Evolutionary conservation across 2,329 filamentous ascomycete species (phyloP).

Genomic region (Sclerotiophoma versabilis): DNA sequence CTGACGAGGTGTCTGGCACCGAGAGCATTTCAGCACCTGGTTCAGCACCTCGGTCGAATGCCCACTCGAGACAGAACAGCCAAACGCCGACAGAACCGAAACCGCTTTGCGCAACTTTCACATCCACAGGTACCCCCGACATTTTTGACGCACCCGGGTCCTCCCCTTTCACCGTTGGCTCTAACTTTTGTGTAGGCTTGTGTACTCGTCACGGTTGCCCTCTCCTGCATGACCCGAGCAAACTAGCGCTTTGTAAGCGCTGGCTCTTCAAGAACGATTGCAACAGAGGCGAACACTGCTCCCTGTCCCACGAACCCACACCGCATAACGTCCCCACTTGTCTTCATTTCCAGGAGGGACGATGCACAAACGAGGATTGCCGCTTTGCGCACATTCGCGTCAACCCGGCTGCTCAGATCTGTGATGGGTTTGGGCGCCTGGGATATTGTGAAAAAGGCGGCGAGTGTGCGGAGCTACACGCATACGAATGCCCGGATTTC

Average conservation of each 20-base stretch:
- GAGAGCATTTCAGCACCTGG: constrained; percentile 2
- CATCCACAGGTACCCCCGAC: constrained; percentile 42
- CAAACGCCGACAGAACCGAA: constrained; percentile 17
- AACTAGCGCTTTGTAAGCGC: constrained; percentile 89
- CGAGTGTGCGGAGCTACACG: constrained; percentile 80
- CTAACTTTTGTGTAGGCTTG: constrained; percentile 62
- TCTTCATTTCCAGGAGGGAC: constrained; percentile 86
- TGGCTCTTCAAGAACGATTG: constrained; percentile 83
- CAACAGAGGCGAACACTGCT: constrained; percentile 78
- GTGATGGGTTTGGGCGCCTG: constrained; percentile 80
- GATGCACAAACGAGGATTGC: constrained; percentile 86
- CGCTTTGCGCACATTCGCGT: constrained; percentile 86
- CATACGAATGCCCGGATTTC: constrained; percentile 93
- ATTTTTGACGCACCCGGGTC: constrained; percentile 13
- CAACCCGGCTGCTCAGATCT: constrained; percentile 78
- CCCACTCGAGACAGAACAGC: constrained; percentile 11
- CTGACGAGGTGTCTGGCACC: constrained; percentile 3
- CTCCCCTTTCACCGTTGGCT: constrained; percentile 1
- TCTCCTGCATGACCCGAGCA: constrained; percentile 82
- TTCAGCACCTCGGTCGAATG: constrained; percentile 4
- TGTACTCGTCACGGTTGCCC: constrained; percentile 85
- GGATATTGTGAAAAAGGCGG: constrained; percentile 89
- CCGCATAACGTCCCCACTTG: constrained; percentile 87
- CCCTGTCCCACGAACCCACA: constrained; percentile 86
- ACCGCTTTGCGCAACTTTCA: constrained; percentile 36